These are phyloP conservation scores for Acephala macrosclerotiorum DNA, from an alignment of 2,329 filamentous ascomycete genomes.

Conservation along the genomic window DNA sequence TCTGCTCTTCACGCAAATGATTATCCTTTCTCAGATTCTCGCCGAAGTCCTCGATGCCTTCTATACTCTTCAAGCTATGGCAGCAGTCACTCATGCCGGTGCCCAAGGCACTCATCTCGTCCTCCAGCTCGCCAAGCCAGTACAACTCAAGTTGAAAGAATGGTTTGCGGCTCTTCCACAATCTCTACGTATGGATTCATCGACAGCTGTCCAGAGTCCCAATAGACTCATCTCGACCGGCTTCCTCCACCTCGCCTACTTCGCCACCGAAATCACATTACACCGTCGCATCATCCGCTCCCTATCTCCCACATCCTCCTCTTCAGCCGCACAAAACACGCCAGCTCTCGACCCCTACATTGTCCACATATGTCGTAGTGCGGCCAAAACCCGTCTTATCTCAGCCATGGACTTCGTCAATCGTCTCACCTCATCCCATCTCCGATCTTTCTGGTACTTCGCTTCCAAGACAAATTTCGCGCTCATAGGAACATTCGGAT, in stretches of 20 bases:
- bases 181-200: conserved; percentile 71
- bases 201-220: conserved; percentile 49
- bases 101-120: conserved; percentile 76
- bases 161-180: conserved; percentile 76
- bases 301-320: conserved; percentile 57
- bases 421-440: conserved; percentile 82
- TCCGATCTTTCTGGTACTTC: conserved; percentile 94
- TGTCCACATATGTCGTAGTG: conserved; percentile 89
- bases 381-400: conserved; percentile 92
- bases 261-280: conserved; percentile 91
- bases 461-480: conserved; percentile 91
- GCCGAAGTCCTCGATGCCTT: conserved; percentile 84
- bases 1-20: conserved; percentile 77
- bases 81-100: conserved; percentile 70
- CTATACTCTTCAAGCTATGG: conserved; percentile 80
- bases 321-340: conserved; percentile 47
- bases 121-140: conserved; percentile 78
- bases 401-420: conserved; percentile 98
- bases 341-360: conserved; percentile 76
- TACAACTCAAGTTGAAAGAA: conserved; percentile 82
- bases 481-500: conserved; percentile 92
- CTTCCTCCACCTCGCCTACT: conserved; percentile 90
- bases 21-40: conserved; percentile 76
- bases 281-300: conserved; percentile 91
- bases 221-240: conserved; percentile 66